Conservation (phyloP, 148 eudicot species). For the Vaccinium corymbosum region DNA sequence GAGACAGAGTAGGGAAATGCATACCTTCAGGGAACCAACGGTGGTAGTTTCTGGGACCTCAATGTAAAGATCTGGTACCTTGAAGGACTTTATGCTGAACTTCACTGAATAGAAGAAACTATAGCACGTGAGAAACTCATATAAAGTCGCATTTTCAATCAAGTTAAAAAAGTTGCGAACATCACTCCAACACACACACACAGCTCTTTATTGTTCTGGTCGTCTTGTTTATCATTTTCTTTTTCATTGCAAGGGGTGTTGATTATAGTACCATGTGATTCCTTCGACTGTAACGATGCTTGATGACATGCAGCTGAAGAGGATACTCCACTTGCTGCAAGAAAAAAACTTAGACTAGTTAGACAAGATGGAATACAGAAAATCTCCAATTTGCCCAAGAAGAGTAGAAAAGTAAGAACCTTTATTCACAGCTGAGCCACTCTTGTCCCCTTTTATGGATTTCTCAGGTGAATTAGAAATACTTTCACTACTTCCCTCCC, state of each 20-base stretch:
- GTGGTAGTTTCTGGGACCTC: constrained; percentile 93
- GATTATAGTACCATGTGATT: constrained; percentile 48
- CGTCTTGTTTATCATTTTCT: background rate
- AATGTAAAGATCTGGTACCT: constrained; percentile 86
- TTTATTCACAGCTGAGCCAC: constrained; percentile 38
- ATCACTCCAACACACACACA: background rate
- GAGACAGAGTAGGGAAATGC: constrained; percentile 3
- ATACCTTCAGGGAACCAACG: constrained; percentile 90
- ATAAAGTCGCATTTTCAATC: background rate
- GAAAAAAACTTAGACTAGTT: constrained; percentile 2
- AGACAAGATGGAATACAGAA: background rate
- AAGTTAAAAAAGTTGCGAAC: background rate
- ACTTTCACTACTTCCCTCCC: constrained; percentile 73
- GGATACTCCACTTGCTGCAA: constrained; percentile 47
- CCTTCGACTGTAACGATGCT: constrained; percentile 43
- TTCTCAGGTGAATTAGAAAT: constrained; percentile 74
- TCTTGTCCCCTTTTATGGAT: constrained; percentile 37
- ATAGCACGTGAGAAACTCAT: constrained; percentile 22
- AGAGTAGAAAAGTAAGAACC: constrained; percentile 35
- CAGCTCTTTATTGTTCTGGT: background rate
- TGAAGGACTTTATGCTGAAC: constrained; percentile 88
- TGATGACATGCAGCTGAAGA: constrained; percentile 43
- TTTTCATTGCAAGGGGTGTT: background rate
- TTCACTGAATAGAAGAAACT: constrained; percentile 59
- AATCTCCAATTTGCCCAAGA: background rate